Percentiles rank a stretch among this genome's conserved stretches.
Evolutionary conservation across 2,329 filamentous ascomycete genomes (phyloP).

Genomic region (Ceratocystis alfenasii): DNA sequence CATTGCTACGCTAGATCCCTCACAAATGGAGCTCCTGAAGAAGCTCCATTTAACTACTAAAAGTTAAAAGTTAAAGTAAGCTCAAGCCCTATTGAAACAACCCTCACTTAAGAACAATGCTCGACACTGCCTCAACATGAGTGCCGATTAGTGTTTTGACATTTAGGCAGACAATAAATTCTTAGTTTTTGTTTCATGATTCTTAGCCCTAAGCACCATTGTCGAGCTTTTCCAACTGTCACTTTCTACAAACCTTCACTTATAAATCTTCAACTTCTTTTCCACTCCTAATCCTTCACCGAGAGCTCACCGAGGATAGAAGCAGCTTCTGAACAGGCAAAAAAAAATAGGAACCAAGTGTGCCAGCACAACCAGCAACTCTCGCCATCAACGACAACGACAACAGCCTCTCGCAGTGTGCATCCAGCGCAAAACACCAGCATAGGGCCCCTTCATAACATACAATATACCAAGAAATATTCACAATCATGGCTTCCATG

Average conservation of each 20-base stretch:
- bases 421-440: neutral
- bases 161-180: neutral
- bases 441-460: neutral
- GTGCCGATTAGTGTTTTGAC: neutral
- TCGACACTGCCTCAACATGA: neutral
- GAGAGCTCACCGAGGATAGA: slow-evolving; percentile 4
- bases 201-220: neutral
- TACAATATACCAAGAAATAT: neutral
- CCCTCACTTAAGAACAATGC: neutral
- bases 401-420: neutral
- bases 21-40: neutral
- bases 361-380: slow-evolving; percentile 1
- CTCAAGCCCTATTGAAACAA: neutral
- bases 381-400: neutral
- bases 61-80: neutral
- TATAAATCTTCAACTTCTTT: neutral
- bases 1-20: neutral
- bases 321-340: neutral
- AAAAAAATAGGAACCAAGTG: neutral
- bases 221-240: neutral
- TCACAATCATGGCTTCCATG: slow-evolving; percentile 64
- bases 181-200: neutral
- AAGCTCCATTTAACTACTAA: neutral
- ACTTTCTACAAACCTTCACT: neutral
- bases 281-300: neutral